Conservation (phyloP, 2,329 filamentous ascomycete species). For the Aciculosporium take region DNA sequence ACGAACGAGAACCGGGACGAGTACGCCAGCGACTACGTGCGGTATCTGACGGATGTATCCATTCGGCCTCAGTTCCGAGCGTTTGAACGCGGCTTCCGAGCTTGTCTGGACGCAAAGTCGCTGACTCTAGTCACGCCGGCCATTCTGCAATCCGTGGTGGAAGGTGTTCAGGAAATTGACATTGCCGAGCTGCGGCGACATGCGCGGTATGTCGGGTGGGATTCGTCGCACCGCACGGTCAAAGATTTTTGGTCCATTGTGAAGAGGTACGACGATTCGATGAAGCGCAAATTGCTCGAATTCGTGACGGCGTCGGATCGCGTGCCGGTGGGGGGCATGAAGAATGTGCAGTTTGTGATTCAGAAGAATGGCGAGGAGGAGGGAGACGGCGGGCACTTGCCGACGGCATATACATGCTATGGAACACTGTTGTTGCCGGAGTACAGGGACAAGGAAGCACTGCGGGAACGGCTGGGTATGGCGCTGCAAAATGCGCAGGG, state of each 20-base stretch:
- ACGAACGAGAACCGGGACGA: slow-evolving; percentile 64
- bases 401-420: slow-evolving; percentile 88
- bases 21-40: slow-evolving; percentile 75
- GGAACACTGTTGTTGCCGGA: slow-evolving; percentile 75
- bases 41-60: slow-evolving; percentile 67
- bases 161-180: slow-evolving; percentile 73
- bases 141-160: slow-evolving; percentile 62
- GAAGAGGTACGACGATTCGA: slow-evolving; percentile 46
- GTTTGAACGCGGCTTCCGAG: slow-evolving; percentile 67
- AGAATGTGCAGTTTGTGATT: slow-evolving; percentile 70
- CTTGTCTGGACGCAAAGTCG: slow-evolving; percentile 56
- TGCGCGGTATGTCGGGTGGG: slow-evolving; percentile 71
- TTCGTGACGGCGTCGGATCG: slow-evolving; percentile 92
- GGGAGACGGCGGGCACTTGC: slow-evolving; percentile 43
- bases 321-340: slow-evolving; percentile 74
- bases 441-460: slow-evolving; percentile 55
- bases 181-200: slow-evolving; percentile 55
- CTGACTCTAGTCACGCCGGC: slow-evolving; percentile 57
- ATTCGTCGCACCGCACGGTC: slow-evolving; percentile 53
- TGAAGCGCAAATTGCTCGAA: slow-evolving; percentile 67
- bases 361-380: slow-evolving; percentile 58
- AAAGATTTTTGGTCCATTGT: slow-evolving; percentile 77
- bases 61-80: slow-evolving; percentile 64
- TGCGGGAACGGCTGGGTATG: slow-evolving; percentile 64
- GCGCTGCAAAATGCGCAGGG: slow-evolving; percentile 80